Percentiles rank a stretch among this genome's conserved stretches.
Evolutionary conservation across 2,329 filamentous ascomycete genomes (phyloP).

Genomic region (Penicillium hordei): DNA sequence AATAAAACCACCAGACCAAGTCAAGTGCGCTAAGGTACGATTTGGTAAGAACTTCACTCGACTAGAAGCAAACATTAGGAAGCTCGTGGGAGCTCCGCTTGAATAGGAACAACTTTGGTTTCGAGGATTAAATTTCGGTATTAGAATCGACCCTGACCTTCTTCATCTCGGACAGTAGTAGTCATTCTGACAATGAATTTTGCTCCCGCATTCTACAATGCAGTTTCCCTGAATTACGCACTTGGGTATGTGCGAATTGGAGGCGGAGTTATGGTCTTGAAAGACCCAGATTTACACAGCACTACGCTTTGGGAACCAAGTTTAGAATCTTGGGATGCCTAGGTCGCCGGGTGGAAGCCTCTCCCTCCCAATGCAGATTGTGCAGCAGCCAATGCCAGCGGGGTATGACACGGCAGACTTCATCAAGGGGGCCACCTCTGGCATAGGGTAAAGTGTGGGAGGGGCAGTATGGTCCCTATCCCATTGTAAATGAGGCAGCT

Average conservation of each 20-base stretch:
- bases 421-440: neutral
- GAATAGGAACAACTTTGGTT: neutral
- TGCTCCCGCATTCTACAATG: neutral
- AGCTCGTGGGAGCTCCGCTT: neutral
- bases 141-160: neutral
- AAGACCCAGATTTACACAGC: neutral
- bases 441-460: too few relatives aligned
- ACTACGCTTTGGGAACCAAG: neutral
- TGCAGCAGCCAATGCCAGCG: neutral
- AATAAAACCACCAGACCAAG: neutral
- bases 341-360: neutral
- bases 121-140: neutral
- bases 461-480: neutral
- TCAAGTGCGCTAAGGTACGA: neutral
- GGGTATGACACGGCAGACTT: neutral
- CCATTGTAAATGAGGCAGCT: neutral
- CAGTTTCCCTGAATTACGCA: neutral
- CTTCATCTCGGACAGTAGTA: neutral
- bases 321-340: neutral
- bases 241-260: neutral
- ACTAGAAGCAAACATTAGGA: neutral
- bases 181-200: neutral
- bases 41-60: neutral
- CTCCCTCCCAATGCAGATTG: neutral
- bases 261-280: neutral